Evolutionary conservation across 768 basidiomycete genomes (phyloP), one percentile per base, ranked within the genome.

Genomic region (Suillus fuscotomentosus): DNA sequence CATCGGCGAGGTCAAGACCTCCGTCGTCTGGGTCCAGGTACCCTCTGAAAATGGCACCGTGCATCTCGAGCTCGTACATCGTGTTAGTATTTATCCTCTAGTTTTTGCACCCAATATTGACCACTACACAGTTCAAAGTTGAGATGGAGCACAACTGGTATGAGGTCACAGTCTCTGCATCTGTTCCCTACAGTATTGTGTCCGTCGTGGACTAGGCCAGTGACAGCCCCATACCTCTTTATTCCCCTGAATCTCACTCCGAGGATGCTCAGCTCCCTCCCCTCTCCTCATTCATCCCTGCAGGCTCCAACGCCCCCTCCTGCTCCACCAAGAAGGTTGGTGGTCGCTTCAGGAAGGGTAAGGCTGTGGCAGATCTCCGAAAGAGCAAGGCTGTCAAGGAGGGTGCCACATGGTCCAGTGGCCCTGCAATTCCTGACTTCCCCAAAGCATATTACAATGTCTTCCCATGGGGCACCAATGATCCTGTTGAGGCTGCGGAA

Each of bases 101-200:
- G 4, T 11, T 34, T 6, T 27, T 10, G 36, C 5, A 5, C 55
- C 65, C 70, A n/a, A 69, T 13, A 17, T 38, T 56, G 5, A 22
- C 11, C 5, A 20, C 20, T 17, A 10, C 53, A 20, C 63, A 90
- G 88, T 91, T 95, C 70, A 94, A 95, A 73, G 90, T 97, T 51
- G 91, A 95, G 82, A 94, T 97, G 91, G 73, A 88, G 72, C 89
- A 97, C 78, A 98, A 95, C 77, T 97, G 94, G 94, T 99, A 99
- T 70, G 95, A 98, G 76, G 86, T 94, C 4, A 84, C 92, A 24
- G 89, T 99, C 48, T 88, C 91, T 13, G 88, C 86, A 1, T 73
- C 78, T 36, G 75, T 83, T n/a, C 91, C 94, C 31, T 89, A 94
- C 72, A 84, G 88, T 66, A 88, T 95, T 68, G 79, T 98, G 70